Percentiles rank a stretch among this genome's conserved stretches.
Conservation (phyloP, 495 filamentous ascomycete species). For the Acidiella bohemica region DNA sequence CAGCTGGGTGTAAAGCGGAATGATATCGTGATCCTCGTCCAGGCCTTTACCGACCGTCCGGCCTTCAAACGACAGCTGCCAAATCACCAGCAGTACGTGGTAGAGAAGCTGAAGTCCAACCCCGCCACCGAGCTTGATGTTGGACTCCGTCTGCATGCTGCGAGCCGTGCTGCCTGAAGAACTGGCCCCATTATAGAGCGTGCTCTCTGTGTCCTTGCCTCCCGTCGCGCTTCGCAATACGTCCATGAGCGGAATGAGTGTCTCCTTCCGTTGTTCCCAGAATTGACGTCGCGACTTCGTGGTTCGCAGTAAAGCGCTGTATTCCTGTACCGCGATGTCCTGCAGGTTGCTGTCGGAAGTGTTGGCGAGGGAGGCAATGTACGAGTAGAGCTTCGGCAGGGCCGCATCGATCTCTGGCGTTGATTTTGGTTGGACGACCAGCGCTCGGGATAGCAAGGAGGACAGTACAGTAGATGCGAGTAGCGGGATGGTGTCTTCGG, state of each 20-base stretch:
- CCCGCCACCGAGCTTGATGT: slow-evolving; percentile 57
- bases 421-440: slow-evolving; percentile 42
- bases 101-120: slow-evolving; percentile 91
- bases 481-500: slow-evolving; percentile 77
- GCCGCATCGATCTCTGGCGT: slow-evolving; percentile 53
- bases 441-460: slow-evolving; percentile 59
- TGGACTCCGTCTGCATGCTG: slow-evolving; percentile 46
- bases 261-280: slow-evolving; percentile 77
- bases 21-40: slow-evolving; percentile 79
- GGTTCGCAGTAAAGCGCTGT: slow-evolving; percentile 73
- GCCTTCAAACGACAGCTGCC: slow-evolving; percentile 93
- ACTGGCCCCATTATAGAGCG: slow-evolving; percentile 60
- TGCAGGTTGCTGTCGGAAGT: slow-evolving; percentile 77
- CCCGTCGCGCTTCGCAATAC: slow-evolving; percentile 72
- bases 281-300: slow-evolving; percentile 64
- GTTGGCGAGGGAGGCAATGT: slow-evolving; percentile 69
- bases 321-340: slow-evolving; percentile 87
- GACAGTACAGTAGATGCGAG: slow-evolving; percentile 81
- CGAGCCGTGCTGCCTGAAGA: slow-evolving; percentile 25
- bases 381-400: slow-evolving; percentile 71
- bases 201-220: slow-evolving; percentile 50
- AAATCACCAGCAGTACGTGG: slow-evolving; percentile 79
- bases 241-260: slow-evolving; percentile 64
- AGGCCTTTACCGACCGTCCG: slow-evolving; percentile 70
- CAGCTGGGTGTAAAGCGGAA: slow-evolving; percentile 79